Evolutionary conservation across 257 asterid species (phyloP), one percentile per base, ranked within the genome.

Genomic region (Primulina tabacum): DNA sequence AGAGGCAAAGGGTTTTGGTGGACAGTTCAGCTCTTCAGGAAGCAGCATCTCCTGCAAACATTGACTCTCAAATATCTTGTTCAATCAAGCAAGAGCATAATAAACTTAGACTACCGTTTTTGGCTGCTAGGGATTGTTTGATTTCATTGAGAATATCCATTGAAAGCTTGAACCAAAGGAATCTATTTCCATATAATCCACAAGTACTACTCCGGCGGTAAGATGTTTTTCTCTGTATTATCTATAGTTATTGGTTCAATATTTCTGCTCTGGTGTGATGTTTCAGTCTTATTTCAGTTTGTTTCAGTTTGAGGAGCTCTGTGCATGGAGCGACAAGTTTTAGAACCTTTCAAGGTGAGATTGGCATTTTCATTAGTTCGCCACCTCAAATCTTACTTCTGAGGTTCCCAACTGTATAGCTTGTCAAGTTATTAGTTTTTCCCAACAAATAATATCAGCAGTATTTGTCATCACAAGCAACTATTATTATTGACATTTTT

Each of bases 111-210:
- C 71, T 17, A 61, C 78, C 90, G 30, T 86, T 85, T 75, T 65
- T 76, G 69, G 85, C 76, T 77, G 90, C 91, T 53, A 83, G 82
- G 78, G 79, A 83, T 72, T 93, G 96, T 73, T 87, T 93, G 86
- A 74, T 80, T 75, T 84, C 86, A 18, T 77, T 93, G 69, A 85
- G 74, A 80, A 74, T 78, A 64, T 90, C 96, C 68, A 76, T 93
- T 52, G 78, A 79, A 71, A 84, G 76, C 64, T 95, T 93, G 71
- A 67, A 83, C 85, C 84, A 76, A 67, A 93, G 89, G 81, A 78
- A 80, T n/a, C 76, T 93, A 62, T 90, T 93, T 73, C 97, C 99
- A 0, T 93, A 93, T 72, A 89, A 90, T 75, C 96, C 97, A 7
- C 74, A 78, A 78, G 97, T 80, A 62, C 90, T 93, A 70, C 78